Conservation (phyloP, 208 protist species). For the Naegleria gruberi region DNA sequence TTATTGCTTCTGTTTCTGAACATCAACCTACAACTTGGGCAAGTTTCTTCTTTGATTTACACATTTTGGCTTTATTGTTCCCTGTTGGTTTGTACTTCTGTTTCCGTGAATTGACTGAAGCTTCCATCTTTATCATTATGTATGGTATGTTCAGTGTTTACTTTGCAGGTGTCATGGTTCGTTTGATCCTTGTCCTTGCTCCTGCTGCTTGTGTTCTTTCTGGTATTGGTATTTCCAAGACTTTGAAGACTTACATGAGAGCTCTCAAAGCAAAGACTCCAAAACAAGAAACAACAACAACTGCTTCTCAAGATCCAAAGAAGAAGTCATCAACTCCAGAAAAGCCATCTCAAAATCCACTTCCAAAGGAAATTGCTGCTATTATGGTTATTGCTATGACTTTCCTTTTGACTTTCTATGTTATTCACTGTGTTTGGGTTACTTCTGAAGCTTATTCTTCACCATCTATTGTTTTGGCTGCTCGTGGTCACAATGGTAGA, state of each 20-base stretch:
- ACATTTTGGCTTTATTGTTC: conserved; percentile 67
- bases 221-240: conserved; percentile 50
- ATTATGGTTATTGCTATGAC: conserved; percentile 40
- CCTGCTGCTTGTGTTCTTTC: conserved; percentile 65
- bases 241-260: conserved; percentile 39
- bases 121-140: conserved; percentile 66
- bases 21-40: conserved; percentile 86
- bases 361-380: background rate
- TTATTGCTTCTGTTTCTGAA: conserved; percentile 87
- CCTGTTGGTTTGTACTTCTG: conserved; percentile 75
- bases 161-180: conserved; percentile 72
- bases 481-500: conserved; percentile 36
- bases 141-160: conserved; percentile 72
- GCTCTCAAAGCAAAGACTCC: conserved; percentile 7
- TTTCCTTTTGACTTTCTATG: conserved; percentile 60
- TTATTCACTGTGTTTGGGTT: conserved; percentile 70
- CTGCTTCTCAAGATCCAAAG: conserved; percentile 12
- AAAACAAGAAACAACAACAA: background rate
- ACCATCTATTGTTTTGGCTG: conserved; percentile 57
- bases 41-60: conserved; percentile 83
- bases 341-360: background rate
- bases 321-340: conserved; percentile 18
- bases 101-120: conserved; percentile 60
- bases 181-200: conserved; percentile 79
- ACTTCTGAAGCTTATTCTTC: conserved; percentile 76